These are phyloP conservation scores for Boletus huronensis DNA, from an alignment of 768 basidiomycete species.

Conservation along the genomic window DNA sequence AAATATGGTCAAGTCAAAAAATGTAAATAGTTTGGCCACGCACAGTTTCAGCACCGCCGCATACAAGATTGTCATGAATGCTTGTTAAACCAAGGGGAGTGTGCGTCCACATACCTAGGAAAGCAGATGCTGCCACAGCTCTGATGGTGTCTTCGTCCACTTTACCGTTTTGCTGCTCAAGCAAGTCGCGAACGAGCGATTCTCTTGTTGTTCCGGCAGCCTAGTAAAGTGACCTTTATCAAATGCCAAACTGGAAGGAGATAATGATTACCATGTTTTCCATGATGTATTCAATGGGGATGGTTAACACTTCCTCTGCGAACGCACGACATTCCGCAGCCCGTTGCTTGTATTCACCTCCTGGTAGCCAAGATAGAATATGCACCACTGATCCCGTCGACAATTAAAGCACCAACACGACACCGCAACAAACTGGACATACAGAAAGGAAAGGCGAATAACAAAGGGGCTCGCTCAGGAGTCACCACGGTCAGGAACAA, in stretches of 20 bases:
- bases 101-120: conserved; percentile 15
- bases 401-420: not conserved
- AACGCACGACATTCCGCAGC: conserved; percentile 18
- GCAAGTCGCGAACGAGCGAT: conserved; percentile 21
- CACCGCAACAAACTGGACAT: not conserved
- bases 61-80: conserved; percentile 3
- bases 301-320: conserved; percentile 22
- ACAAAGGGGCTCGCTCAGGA: conserved; percentile 21
- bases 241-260: not conserved
- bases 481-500: conserved; percentile 14
- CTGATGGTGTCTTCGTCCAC: conserved; percentile 16
- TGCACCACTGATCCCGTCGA: conserved; percentile 14
- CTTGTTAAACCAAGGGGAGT: not conserved
- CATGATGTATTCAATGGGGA: conserved; percentile 21
- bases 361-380: conserved; percentile 35
- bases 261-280: conserved; percentile 19
- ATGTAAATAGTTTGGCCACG: not conserved
- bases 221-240: conserved; percentile 1
- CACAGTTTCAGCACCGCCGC: conserved; percentile 30
- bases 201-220: conserved; percentile 15
- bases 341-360: conserved; percentile 23
- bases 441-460: conserved; percentile 27
- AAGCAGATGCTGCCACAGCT: conserved; percentile 22
- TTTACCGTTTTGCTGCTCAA: not conserved
- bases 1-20: not conserved